A percentile compares a stretch with the other conserved stretches of the same genome.
These are phyloP conservation scores for Fusarium redolens DNA, from an alignment of 2,329 filamentous ascomycete genomes.

Conservation along the genomic window DNA sequence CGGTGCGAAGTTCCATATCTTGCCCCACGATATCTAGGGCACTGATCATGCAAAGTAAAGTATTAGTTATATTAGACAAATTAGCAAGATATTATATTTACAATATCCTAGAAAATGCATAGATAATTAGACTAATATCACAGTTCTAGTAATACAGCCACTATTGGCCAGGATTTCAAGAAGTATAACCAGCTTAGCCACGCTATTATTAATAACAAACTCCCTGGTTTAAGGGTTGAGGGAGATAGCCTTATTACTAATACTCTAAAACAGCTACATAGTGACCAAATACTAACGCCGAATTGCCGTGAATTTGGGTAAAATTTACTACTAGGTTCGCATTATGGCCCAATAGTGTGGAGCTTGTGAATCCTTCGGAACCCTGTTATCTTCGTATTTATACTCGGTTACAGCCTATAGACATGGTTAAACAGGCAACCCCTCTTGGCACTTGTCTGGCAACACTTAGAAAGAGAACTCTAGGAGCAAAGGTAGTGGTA, in stretches of 20 bases:
- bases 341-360: not conserved
- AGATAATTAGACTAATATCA: no score
- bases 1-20: not conserved
- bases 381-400: not conserved
- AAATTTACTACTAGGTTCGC: not conserved
- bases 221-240: no score
- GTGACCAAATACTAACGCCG: not conserved
- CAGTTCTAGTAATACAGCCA: no score
- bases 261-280: not conserved
- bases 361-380: not conserved
- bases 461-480: no score
- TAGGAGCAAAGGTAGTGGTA: not conserved
- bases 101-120: no score
- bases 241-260: no score
- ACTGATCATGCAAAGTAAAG: not conserved
- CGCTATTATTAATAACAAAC: no score
- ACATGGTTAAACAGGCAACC: not conserved
- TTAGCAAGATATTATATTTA: no score
- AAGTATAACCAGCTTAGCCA: no score
- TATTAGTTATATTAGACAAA: no score
- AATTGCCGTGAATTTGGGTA: not conserved
- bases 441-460: not conserved
- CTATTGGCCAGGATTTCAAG: no score
- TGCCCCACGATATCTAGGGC: not conserved
- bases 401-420: not conserved